Evolutionary conservation across 768 basidiomycete genomes (phyloP).

Genomic region (Cystofilobasidium macerans): DNA sequence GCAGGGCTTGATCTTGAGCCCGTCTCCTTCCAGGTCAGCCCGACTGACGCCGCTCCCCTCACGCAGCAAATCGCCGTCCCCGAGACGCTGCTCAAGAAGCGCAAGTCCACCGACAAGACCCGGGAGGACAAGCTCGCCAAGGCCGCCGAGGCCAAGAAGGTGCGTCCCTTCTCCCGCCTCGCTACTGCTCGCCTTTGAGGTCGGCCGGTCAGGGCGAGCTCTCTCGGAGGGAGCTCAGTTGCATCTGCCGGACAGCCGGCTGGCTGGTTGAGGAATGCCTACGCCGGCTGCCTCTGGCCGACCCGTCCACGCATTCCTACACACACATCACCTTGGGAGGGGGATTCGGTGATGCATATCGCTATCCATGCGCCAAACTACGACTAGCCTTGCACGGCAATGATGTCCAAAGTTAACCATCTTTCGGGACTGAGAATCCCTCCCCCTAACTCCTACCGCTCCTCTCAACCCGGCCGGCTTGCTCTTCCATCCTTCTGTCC

Average conservation of each 20-base stretch:
- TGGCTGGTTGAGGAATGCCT: no score
- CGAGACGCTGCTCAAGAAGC: conserved; percentile 99
- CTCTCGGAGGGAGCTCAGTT: no score
- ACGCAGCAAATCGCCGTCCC: conserved; percentile 63
- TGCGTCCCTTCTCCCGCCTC: conserved; percentile 41
- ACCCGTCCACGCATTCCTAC: no score
- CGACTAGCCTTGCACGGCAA: background rate
- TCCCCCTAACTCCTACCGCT: no score
- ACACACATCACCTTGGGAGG: no score
- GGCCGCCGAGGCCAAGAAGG: conserved; percentile 77
- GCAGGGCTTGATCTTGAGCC: no score
- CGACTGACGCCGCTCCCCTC: background rate
- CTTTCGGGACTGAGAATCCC: conserved; percentile 11
- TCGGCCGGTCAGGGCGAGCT: no score
- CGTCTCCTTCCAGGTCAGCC: background rate
- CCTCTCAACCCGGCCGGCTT: no score
- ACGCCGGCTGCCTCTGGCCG: no score
- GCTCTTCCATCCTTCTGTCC: no score
- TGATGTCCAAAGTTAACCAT: background rate
- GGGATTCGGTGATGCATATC: background rate
- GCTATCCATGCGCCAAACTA: conserved; percentile 1
- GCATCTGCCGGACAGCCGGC: no score
- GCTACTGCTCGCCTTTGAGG: no score
- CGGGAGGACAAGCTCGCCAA: conserved; percentile 83
- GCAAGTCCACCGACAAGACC: conserved; percentile 93